Evolutionary conservation across 1,139 yeast species (phyloP), one percentile per base, ranked within the genome.

Genomic region (Blastobotrys persicus): DNA sequence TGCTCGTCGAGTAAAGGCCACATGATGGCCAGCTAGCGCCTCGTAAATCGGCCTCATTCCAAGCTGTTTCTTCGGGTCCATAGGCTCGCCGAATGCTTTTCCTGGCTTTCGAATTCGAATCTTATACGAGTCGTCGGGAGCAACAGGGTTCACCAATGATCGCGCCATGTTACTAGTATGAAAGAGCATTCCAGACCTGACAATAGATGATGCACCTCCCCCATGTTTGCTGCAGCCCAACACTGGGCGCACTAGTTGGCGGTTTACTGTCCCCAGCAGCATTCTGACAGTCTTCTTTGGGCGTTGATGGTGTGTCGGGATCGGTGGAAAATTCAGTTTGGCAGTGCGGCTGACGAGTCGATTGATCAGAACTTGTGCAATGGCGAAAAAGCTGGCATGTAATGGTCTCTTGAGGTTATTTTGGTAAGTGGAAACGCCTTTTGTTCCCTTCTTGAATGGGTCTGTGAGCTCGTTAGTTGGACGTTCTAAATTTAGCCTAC

Each of bases 1-100:
- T 58, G 69, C 66, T 19, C 71, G 60, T 50, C 68, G 67, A n/a
- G 70, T 64, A 44, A 68, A 64, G 18, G 70, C 67, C 6, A 68
- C 55, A 47, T 67, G 70, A 3, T 65, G 59, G 5, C 68, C 65
- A 16, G 66, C 58, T 2, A 69, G 70, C 1, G 70, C 62, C 13
- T 55, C 56, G 48, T 68, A 68, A 9, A 68, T 51, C 5, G 72
- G 72, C 26, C 59, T 57, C 54, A 60, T 56, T 32, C 67, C 59
- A 38, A 68, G 54, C 31, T 60, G 53, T 32, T 56, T 57, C 14
- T 58, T 52, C 17, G 68, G 61, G 46, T 65, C 68, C 38, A 68
- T 56, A 5, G 68, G 70, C 46, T 66, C 69, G 9, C 67, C 57
- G 50, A 67, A 64, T 32, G 61, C 53, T 42, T 62, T 53, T n/a